These are phyloP conservation scores for Daldinia grandis DNA, from an alignment of 495 filamentous ascomycete genomes.

Conservation along the genomic window DNA sequence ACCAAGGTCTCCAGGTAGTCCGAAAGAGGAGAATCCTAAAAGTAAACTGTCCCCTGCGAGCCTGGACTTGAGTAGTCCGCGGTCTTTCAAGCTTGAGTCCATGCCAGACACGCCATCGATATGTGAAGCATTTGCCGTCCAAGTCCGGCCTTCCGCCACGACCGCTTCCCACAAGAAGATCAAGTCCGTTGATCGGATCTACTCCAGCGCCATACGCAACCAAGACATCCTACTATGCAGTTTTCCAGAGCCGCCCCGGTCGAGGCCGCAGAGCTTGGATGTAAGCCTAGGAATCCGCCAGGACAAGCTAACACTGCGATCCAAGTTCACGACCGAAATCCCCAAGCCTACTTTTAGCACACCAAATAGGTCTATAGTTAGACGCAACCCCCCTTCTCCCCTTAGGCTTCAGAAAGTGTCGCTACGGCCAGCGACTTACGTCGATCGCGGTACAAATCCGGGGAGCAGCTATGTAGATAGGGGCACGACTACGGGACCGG, in stretches of 20 bases:
- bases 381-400: constrained; percentile 28
- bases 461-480: constrained; percentile 22
- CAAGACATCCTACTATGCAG: constrained; percentile 40
- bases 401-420: constrained; percentile 22
- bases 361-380: constrained; percentile 28
- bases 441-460: constrained; percentile 26
- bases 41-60: constrained; percentile 24
- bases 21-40: constrained; percentile 5
- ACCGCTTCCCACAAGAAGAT: constrained; percentile 24
- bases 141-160: constrained; percentile 29
- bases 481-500: constrained; percentile 23
- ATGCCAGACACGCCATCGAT: constrained; percentile 35
- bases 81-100: constrained; percentile 26
- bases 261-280: constrained; percentile 8
- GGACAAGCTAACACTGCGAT: constrained; percentile 10
- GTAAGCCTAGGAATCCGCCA: not conserved
- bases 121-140: constrained; percentile 37
- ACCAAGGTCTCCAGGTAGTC: not conserved
- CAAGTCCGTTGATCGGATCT: constrained; percentile 40
- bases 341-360: constrained; percentile 35
- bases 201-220: constrained; percentile 38
- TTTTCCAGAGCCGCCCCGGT: constrained; percentile 26
- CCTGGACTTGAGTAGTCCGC: constrained; percentile 17
- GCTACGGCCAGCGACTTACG: constrained; percentile 24
- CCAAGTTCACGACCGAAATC: constrained; percentile 29